Base-by-base conservation (phyloP, 805 yeast genomes). In the Metschnikowia hibisci region DNA sequence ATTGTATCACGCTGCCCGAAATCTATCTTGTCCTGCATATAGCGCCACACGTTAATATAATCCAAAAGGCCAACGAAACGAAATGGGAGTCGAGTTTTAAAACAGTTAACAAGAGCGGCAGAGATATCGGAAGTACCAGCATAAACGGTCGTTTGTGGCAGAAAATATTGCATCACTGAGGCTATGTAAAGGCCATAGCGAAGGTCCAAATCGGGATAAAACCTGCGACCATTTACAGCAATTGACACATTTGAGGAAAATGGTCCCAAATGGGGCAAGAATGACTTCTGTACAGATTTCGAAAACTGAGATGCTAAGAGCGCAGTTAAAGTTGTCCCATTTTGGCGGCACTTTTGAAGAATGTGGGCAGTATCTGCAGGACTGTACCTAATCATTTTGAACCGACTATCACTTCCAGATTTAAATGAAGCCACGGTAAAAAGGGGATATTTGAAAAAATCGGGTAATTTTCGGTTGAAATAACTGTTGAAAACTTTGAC, bases 171-270 rank as follows among this genome's bases (percentile, higher is more conserved):
- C 3, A 33, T 15, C 15, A 36, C 37, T 1, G 35, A 31, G 7
- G 52, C 18, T 9, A 50, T 34, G 32, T 39, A 50, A 5, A 49
- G 39, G 6, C 53, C 53, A 29, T 45, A 51, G 10, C 46, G 43
- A 2, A 41, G 35, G 22, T 42, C 30, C 11, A 38, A 5, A 8
- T 31, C 41, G 6, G 55, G 55, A 16, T 28, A 45, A 18, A 26
- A 49, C 11, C 51, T 30, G 8, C 55, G 45, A 22, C 55, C 55
- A 15, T 46, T 41, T 6, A 51, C 18, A 34, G 32, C 29, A 43
- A 32, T 22, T 31, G 45, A 20, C 32, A 34, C n/a, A 34, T 22
- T 33, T 37, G 51, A n/a, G 36, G 42, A 33, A 42, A 45, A 9
- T 13, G 14, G 6, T 4, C 44, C 45, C 26, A 42, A 15, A 9